phyloP scores from a whole-genome alignment of 176 grass and related monocot species.

The Typha latifolia region DNA sequence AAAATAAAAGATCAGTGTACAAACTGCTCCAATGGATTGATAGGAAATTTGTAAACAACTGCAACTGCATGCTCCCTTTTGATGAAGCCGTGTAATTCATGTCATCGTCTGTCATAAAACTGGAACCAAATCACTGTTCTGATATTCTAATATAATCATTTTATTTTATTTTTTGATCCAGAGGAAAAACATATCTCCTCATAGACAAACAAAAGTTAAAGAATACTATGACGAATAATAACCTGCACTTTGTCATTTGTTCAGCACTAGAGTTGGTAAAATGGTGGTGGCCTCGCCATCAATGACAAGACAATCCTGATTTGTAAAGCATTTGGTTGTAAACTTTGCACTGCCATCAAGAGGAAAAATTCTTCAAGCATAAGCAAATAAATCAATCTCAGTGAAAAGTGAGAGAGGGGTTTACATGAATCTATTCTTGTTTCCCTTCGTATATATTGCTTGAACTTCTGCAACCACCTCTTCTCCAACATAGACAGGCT shows the following conservation, averaged over 20 bases:
- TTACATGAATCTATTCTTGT: constrained; percentile 38
- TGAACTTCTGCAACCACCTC: constrained; percentile 41
- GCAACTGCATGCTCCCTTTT: too few species aligned
- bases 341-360: constrained; percentile 45
- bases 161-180: too few species aligned
- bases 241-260: neutral
- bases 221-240: too few species aligned
- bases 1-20: too few species aligned
- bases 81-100: too few species aligned
- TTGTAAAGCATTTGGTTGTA: constrained; percentile 53
- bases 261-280: constrained; percentile 34
- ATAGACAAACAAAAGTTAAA: too few species aligned
- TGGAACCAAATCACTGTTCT: too few species aligned
- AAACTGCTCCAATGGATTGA: too few species aligned
- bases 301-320: constrained; percentile 21
- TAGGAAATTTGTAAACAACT: too few species aligned
- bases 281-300: constrained; percentile 51
- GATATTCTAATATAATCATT: too few species aligned
- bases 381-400: neutral
- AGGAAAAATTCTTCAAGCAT: neutral
- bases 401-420: neutral
- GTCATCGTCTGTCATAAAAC: too few species aligned
- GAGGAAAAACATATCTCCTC: too few species aligned
- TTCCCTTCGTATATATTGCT: constrained; percentile 29
- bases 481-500: constrained; percentile 47